Evolutionary conservation across 306 rosid species (phyloP).

Genomic region (Gastrolobium bilobum): DNA sequence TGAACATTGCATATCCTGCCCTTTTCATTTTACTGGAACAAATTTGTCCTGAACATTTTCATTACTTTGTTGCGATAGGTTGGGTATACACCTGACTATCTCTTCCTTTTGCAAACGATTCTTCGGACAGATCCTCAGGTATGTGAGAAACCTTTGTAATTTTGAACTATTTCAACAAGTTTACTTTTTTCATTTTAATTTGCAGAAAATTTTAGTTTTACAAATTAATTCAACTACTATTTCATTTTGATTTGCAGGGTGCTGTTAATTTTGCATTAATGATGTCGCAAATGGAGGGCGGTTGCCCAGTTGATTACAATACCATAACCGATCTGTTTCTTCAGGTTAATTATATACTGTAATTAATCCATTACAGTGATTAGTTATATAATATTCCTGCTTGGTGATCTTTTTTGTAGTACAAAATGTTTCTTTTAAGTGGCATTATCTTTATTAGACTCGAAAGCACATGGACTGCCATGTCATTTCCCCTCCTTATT

Average conservation of each 20-base stretch:
- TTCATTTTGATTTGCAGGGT: constrained; percentile 71
- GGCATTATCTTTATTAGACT: constrained; percentile 17
- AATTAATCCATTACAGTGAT: constrained; percentile 34
- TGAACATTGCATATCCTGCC: constrained; percentile 10
- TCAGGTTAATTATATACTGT: constrained; percentile 69
- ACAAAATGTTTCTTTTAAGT: constrained; percentile 25
- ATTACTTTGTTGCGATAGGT: constrained; percentile 69
- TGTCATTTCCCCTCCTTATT: constrained; percentile 6
- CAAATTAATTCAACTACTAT: constrained; percentile 18
- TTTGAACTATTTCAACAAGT: constrained; percentile 15
- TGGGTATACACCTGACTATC: constrained; percentile 97
- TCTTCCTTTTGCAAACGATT: constrained; percentile 96
- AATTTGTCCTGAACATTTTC: constrained; percentile 37
- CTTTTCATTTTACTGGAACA: constrained; percentile 27
- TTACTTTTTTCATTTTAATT: constrained; percentile 40
- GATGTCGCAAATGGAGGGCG: constrained; percentile 99
- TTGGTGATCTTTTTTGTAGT: neutral
- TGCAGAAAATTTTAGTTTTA: constrained; percentile 43
- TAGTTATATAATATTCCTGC: constrained; percentile 29
- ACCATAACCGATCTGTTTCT: constrained; percentile 99
- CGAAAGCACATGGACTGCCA: neutral
- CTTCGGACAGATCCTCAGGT: constrained; percentile 99
- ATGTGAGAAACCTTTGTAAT: constrained; percentile 33
- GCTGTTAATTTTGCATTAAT: constrained; percentile 99
- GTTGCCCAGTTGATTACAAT: constrained; percentile 97